Evolutionary conservation across 495 filamentous ascomycete species (phyloP), one percentile per base, ranked within the genome.

Genomic region (Podospora tetraspora): DNA sequence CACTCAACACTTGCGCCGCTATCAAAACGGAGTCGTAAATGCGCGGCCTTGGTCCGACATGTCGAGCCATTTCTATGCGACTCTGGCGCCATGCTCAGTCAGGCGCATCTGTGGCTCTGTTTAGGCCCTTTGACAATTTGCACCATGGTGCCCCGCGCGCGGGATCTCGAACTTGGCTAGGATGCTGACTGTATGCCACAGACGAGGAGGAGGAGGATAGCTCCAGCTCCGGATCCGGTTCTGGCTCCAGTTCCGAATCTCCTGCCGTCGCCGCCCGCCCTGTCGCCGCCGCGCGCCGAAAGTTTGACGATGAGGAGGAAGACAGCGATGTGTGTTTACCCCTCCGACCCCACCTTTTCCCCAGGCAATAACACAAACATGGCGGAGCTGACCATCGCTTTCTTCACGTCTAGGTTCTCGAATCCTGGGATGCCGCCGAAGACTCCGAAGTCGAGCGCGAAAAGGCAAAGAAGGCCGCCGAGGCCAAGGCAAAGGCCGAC

Each of bases 381-480:
- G 19, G 5, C 43, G 16, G 19, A 3, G 43, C 43, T 52, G 16
- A 52, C 43, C 19, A 2, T 52, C 43, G 19, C 43, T n/a, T 63
- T 68, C 64, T 10, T 64, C 22, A 58, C 61, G 19, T 52, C 43
- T 52, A 97, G 91, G 92, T 97, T 66, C 86, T 97, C 67, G 96
- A 99, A 59, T 94, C 92, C 23, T 99, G 96, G 96, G 93, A 97
- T 72, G 94, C 92, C 57, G 95, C 91, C 67, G 95, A 97, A 74
- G 96, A 99, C 82, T 96, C 92, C 62, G 96, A 99, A 74, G 94
- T 89, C 63, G 96, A 99, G 82, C 91, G 92, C 70, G 93, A 97
- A 79, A 98, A 97, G 84, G 91, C 87, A 24, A 92, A 91, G 81
- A 91, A 91, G 80, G 92, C 88, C 19, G 92, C 87, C 10, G 93